A percentile compares a stretch with the other conserved stretches of the same genome.
These are phyloP conservation scores for Begonia peltatifolia DNA, from an alignment of 306 rosid species.

Conservation along the genomic window DNA sequence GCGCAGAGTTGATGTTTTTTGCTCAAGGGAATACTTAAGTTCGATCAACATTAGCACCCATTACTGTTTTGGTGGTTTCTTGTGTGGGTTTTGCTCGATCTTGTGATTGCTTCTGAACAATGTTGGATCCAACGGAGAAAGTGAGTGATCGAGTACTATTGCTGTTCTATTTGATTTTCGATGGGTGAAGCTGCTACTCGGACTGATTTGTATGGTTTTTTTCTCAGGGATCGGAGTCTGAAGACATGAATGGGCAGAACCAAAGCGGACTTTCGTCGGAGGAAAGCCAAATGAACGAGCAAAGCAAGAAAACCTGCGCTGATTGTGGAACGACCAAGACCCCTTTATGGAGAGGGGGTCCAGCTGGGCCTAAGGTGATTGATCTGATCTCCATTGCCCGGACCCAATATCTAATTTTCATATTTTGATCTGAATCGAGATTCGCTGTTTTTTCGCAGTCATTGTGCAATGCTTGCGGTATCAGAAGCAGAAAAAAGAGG, in stretches of 20 bases:
- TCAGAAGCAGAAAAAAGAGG: conserved; percentile 95
- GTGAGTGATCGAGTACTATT: conserved; percentile 26
- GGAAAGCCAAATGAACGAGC: conserved; percentile 27
- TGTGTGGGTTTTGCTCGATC: conserved; percentile 29
- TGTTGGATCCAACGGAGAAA: conserved; percentile 60
- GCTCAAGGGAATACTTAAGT: neutral
- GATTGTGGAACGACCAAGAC: conserved; percentile 92
- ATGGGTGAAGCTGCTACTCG: conserved; percentile 16
- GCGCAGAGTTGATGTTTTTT: neutral
- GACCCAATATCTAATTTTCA: too few relatives aligned
- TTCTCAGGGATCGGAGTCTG: conserved; percentile 69
- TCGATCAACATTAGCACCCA: conserved; percentile 5
- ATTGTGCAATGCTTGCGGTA: conserved; percentile 88
- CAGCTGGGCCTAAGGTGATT: conserved; percentile 86
- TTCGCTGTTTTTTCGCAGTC: conserved; percentile 31
- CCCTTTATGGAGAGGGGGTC: conserved; percentile 95
- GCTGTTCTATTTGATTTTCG: neutral
- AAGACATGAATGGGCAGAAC: conserved; percentile 30
- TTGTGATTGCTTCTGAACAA: conserved; percentile 11
- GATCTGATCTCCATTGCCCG: neutral
- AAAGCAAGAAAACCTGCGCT: conserved; percentile 63
- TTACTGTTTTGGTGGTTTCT: conserved; percentile 3
- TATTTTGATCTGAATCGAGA: neutral
- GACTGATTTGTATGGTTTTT: conserved; percentile 5
- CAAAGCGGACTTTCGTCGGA: conserved; percentile 34